Conservation (phyloP, 2,329 filamentous ascomycete species). For the Arthrobotrys sphaeroides region DNA sequence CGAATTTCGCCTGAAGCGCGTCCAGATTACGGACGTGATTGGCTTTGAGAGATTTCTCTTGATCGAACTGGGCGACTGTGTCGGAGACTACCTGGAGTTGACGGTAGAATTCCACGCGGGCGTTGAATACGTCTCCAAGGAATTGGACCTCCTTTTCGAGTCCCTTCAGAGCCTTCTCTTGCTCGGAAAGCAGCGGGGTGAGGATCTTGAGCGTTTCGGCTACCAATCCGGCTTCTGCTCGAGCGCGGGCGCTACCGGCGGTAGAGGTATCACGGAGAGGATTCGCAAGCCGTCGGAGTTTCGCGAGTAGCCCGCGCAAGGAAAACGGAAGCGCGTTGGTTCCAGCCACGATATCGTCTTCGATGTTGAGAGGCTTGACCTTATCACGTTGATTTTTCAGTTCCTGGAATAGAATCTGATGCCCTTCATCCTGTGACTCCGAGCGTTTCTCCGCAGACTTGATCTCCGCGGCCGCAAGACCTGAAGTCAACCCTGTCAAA, state of each 20-base stretch:
- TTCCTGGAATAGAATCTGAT: constrained; percentile 71
- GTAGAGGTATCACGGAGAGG: constrained; percentile 62
- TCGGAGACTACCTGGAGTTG: constrained; percentile 93
- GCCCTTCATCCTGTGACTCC: constrained; percentile 72
- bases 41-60: constrained; percentile 67
- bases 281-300: constrained; percentile 65
- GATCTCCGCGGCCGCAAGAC: constrained; percentile 77
- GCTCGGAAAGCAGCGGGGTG: constrained; percentile 66
- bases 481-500: constrained; percentile 79
- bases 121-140: constrained; percentile 74
- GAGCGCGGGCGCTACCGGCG: constrained; percentile 29
- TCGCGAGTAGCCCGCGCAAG: constrained; percentile 70
- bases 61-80: constrained; percentile 74
- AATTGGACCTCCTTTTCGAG: constrained; percentile 59
- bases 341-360: constrained; percentile 22
- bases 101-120: constrained; percentile 85
- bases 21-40: constrained; percentile 70
- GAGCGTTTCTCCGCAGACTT: constrained; percentile 69
- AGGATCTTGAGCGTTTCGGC: constrained; percentile 71
- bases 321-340: constrained; percentile 60
- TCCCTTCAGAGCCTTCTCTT: constrained; percentile 65
- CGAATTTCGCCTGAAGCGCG: constrained; percentile 16
- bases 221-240: constrained; percentile 65
- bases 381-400: constrained; percentile 64
- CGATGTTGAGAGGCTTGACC: constrained; percentile 61